Base-by-base conservation (phyloP, 2,329 filamentous ascomycete species). In the Cytospora paraplurivora region DNA sequence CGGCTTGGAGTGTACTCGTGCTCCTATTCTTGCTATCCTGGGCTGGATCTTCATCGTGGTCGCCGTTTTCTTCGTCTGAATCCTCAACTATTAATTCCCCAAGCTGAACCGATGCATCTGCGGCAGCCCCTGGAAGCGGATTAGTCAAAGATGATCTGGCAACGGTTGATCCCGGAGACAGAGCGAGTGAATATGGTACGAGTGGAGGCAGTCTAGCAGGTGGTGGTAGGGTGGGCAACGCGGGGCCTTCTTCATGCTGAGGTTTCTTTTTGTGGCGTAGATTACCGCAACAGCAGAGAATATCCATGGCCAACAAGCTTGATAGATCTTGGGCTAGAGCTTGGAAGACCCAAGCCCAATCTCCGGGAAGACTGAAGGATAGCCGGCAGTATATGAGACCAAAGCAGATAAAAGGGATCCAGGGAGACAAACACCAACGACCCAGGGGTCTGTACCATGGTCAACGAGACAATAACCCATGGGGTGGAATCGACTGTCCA, bases 61-160 rank as follows among this genome's bases (percentile, higher is more conserved):
- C 79, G 35, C 76, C 71, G 33, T 77, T 75, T n/a, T 79, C 79
- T 35, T 76, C 72, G 19, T 77, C 76, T 3, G 78, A 78, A 55
- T 81, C 76, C 34, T 77, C 74, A 6, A 73, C 71, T 10, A 72
- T 69, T 0, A 78, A 68, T 19, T 76, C 71, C 21, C 69, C 71
- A 7, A 74, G 68, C 27, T 72, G 67, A 13, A 69, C 64, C 2
- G 66, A 66, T 27, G 57, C 54, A 19, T 70, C 68, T 13, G 66
- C 53, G 7, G 69, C 63, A 21, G 64, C 61, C 19, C 59, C 65
- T 1, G 67, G 66, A 7, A 67, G 64, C 1, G 67, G 68, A 15
- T 67, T 62, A 2, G 69, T 66, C 13, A 68, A 56, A 11, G 70
- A 70, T 6, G 64, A 63, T 15, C 63, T 62, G 1, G 69, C 67